Base-by-base conservation (phyloP, 768 basidiomycete species). In the Arthromyces matolae region DNA sequence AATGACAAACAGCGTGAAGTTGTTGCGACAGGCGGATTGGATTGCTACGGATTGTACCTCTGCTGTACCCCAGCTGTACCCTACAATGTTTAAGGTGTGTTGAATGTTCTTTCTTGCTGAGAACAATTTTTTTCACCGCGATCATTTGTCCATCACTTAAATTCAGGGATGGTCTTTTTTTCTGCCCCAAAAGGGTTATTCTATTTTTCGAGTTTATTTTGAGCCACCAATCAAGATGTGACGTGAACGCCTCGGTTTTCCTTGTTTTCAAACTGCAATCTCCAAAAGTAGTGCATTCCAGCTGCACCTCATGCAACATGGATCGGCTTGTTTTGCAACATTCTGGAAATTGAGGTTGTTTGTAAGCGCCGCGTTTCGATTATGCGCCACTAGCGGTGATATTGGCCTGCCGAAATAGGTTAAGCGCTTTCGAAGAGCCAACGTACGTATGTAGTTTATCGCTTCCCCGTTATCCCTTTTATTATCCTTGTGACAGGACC, bases 371-470 rank as follows among this genome's bases (percentile, higher is more conserved):
- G 23, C 13, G 9, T n/a, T n/a, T n/a, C n/a, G n/a, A n/a, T n/a
- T 23, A 18, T 53, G 52, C 52, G 52, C 52, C 52, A 53, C 52
- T 32, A 50, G 35, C 14, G 29, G 29, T 20, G 36, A 49, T 10
- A 25, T 9, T 16, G 32, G 36, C 22, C 25, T 14, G 28, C 22
- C 14, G 13, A 6, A 29, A 10, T 12, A 20, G 12, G 47, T 22
- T n/a, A 29, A 25, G 25, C 27, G 45, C 45, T 45, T 23, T 54
- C 38, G 38, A 40, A 24, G 27, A 33, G 20, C 29, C 19, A 31
- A 45, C 16, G 49, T 54, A 53, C 53, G 51, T 51, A 48, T 53
- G 46, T 52, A 47, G 43, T 54, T 20, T 42, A 32, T 51, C 55
- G 37, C 52, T 59, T 55, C 45, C 33, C 37, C 39, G 31, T 55